phyloP scores from a whole-genome alignment of 2,329 filamentous ascomycete genomes.

The Hirsutella thompsonii region DNA sequence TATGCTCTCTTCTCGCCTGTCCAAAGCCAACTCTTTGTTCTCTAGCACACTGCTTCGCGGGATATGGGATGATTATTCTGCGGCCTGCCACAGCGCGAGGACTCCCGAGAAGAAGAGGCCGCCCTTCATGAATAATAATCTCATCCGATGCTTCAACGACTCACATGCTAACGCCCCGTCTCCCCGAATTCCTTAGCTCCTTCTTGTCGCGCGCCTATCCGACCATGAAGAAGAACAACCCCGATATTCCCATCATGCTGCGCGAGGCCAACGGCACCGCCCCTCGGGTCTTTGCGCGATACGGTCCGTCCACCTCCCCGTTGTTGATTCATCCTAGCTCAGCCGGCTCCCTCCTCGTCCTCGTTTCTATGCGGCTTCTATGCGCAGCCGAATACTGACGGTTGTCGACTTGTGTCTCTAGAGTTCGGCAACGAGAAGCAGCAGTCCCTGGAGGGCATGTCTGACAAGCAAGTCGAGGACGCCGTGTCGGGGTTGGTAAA shows the following conservation, averaged over 20 bases:
- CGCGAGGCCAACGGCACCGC: conserved; percentile 78
- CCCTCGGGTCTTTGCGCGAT: conserved; percentile 84
- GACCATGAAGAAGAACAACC: conserved; percentile 99
- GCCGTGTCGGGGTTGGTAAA: conserved; percentile 42
- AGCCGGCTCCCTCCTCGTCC: neutral
- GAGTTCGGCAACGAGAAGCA: conserved; percentile 45
- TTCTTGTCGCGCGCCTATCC: conserved; percentile 90
- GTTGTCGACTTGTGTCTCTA: conserved; percentile 10
- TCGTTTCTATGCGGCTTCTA: neutral
- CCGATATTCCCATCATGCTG: conserved; percentile 82
- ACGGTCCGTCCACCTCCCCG: conserved; percentile 60
- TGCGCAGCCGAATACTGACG: conserved; percentile 8
- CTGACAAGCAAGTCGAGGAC: conserved; percentile 50
- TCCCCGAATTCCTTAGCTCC: conserved; percentile 57
- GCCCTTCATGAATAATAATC: no score
- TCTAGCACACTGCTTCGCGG: neutral
- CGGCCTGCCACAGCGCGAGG: no score
- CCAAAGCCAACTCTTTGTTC: no score
- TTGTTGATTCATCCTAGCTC: no score
- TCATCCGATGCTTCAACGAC: no score
- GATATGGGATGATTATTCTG: no score
- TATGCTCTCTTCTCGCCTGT: no score
- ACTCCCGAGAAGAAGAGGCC: no score
- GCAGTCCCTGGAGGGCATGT: conserved; percentile 43
- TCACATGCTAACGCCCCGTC: no score